phyloP scores from a whole-genome alignment of 2,329 filamentous ascomycete genomes.

The Cordyceps pruinosa region DNA sequence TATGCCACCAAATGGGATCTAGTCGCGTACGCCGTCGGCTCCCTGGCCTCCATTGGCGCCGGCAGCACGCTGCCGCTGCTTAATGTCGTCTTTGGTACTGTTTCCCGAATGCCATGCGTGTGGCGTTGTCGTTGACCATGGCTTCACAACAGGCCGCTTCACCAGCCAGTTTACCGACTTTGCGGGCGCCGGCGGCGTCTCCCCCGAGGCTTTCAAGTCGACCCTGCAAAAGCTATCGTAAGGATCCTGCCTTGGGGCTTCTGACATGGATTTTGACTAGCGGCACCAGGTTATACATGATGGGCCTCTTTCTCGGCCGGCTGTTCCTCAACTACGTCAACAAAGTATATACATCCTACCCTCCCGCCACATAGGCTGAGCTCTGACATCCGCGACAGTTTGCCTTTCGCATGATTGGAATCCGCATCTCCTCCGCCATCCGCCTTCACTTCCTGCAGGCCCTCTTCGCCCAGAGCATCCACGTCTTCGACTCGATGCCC shows the following conservation, averaged over 20 bases:
- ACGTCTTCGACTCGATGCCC: slow-evolving; percentile 60
- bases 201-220: slow-evolving; percentile 31
- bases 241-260: not conserved
- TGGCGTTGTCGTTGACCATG: slow-evolving; percentile 21
- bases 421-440: slow-evolving; percentile 53
- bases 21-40: slow-evolving; percentile 39
- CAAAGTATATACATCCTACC: slow-evolving; percentile 32
- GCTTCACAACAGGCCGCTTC: slow-evolving; percentile 41
- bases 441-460: slow-evolving; percentile 57
- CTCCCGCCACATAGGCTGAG: not conserved
- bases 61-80: slow-evolving; percentile 52
- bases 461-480: slow-evolving; percentile 59
- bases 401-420: slow-evolving; percentile 54
- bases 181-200: slow-evolving; percentile 4
- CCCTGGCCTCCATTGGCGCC: slow-evolving; percentile 42
- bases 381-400: slow-evolving; percentile 33
- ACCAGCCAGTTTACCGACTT: slow-evolving; percentile 25
- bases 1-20: slow-evolving; percentile 50
- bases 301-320: slow-evolving; percentile 62
- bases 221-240: slow-evolving; percentile 13
- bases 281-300: slow-evolving; percentile 52
- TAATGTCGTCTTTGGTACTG: slow-evolving; percentile 50
- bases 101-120: not conserved
- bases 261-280: slow-evolving; percentile 10
- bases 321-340: slow-evolving; percentile 57